Conservation (phyloP, 495 filamentous ascomycete species). For the Aspergillus heteromorphus region DNA sequence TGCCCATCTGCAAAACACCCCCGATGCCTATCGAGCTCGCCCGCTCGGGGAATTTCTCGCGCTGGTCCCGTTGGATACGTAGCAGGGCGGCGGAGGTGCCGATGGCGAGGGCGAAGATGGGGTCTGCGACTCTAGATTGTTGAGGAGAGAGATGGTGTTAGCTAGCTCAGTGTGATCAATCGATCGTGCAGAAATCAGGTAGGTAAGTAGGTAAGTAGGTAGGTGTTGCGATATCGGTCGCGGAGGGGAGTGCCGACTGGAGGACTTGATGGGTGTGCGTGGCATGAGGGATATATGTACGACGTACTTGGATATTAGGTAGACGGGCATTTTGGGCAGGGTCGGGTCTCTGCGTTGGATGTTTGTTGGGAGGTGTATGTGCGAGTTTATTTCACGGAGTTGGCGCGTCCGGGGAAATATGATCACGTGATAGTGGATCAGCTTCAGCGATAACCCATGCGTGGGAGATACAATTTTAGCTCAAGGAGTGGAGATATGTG, state of each 20-base stretch:
- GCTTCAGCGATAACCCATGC: too few species aligned
- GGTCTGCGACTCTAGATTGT: slow-evolving; percentile 61
- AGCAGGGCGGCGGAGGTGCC: slow-evolving; percentile 56
- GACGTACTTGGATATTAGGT: slow-evolving; percentile 41
- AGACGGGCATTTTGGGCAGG: slow-evolving; percentile 25
- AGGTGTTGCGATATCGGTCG: not conserved
- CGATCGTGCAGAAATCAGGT: not conserved
- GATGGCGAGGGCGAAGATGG: slow-evolving; percentile 79
- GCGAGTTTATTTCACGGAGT: not conserved
- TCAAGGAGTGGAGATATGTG: too few species aligned
- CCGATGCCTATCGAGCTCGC: slow-evolving; percentile 30
- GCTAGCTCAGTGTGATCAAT: too few species aligned
- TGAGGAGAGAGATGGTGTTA: not conserved
- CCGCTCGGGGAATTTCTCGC: slow-evolving; percentile 44
- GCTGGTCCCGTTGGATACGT: slow-evolving; percentile 74
- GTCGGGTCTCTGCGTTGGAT: not conserved
- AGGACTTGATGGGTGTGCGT: not conserved
- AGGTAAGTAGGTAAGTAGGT: not conserved
- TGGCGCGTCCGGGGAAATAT: too few species aligned
- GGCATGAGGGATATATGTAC: not conserved
- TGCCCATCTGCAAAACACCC: slow-evolving; percentile 25
- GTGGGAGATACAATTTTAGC: too few species aligned
- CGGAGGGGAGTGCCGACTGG: not conserved
- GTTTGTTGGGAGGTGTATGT: not conserved
- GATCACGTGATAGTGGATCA: too few species aligned